phyloP scores from a whole-genome alignment of 352 stramenopile species.

The Phytophthora brassicae region DNA sequence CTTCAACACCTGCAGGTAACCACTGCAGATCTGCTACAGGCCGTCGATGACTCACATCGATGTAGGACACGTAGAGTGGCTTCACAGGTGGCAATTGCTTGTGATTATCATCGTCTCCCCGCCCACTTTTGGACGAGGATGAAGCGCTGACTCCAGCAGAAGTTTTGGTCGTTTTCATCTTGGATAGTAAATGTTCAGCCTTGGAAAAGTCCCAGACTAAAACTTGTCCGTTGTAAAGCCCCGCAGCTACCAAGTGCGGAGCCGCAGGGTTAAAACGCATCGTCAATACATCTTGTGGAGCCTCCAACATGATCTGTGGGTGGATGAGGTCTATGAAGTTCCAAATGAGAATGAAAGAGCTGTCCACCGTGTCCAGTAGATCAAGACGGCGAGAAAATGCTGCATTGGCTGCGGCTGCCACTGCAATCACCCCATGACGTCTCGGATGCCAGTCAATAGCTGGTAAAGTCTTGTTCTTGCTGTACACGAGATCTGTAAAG shows the following conservation, averaged over 20 bases:
- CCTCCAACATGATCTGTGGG: conserved; percentile 91
- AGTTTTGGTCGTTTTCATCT: conserved; percentile 52
- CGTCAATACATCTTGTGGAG: conserved; percentile 86
- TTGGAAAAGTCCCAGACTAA: conserved; percentile 92
- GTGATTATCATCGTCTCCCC: conserved; percentile 48
- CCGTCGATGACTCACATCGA: conserved; percentile 85
- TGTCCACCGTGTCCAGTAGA: conserved; percentile 72
- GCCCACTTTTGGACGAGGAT: conserved; percentile 19
- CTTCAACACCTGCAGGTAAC: conserved; percentile 82
- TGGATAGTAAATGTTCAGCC: conserved; percentile 62
- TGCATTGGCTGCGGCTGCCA: conserved; percentile 84
- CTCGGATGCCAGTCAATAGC: conserved; percentile 92
- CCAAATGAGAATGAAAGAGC: conserved; percentile 92
- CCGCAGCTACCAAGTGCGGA: conserved; percentile 80
- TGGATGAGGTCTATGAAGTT: conserved; percentile 95
- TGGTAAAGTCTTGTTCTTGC: conserved; percentile 90
- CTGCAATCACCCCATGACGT: conserved; percentile 86
- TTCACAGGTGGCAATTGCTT: conserved; percentile 77
- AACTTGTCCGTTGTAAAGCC: conserved; percentile 89
- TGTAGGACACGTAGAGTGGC: conserved; percentile 78
- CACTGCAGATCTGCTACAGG: conserved; percentile 89
- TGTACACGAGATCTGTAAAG: conserved; percentile 94
- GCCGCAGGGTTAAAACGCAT: conserved; percentile 90
- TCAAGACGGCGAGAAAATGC: conserved; percentile 78
- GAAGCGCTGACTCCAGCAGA: conserved; percentile 15